Base-by-base conservation (phyloP, 2,329 filamentous ascomycete species). In the Aureobasidium musti region DNA sequence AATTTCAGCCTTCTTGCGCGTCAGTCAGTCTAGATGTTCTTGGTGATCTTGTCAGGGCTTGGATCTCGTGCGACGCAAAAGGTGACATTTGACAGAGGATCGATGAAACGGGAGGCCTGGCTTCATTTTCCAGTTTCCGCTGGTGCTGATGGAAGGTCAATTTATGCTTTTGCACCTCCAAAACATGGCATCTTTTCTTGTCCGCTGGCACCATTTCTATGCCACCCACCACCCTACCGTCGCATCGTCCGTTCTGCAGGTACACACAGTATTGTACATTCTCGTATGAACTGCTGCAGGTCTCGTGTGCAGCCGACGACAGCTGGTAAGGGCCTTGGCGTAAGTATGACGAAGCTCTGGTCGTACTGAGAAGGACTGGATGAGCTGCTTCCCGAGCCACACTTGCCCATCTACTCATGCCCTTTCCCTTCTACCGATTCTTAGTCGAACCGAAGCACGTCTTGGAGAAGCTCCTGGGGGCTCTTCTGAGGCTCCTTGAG, bases 51-150 rank as follows among this genome's bases (percentile, higher is more conserved):
- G 13, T 57, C 13, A 41, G 33, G 53, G n/a, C 21, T 21, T 5
- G 21, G 5, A 10, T 19, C 28, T 26, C 8, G 11, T 59, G 11
- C 8, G 39, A 59, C n/a, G 35, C 11, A 13, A 26, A 17, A 14
- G 7, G 7, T 54, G 50, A 53, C 28, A 35, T 30, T 33, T 56
- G 21, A 26, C 11, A 19, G 10, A 30, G 21, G 52, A 14, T 54
- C 35, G 35, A 28, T 41, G 53, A 57, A 57, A 57, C 35, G 53
- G 54, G 54, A 43, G 54, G 54, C 54, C 39, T 45, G 39, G 54
- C 23, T 59, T 45, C 10, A 10, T 33, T 14, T 57, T 57, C 28
- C 35, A 5, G 6, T 14, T 39, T 17, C 14, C 17, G 35, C 17
- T 17, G 13, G 35, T 39, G 35, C 35, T 39, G 8, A 11, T 11